Base-by-base conservation (phyloP, 176 grass and related monocot species). In the Eremochloa ophiuroides region DNA sequence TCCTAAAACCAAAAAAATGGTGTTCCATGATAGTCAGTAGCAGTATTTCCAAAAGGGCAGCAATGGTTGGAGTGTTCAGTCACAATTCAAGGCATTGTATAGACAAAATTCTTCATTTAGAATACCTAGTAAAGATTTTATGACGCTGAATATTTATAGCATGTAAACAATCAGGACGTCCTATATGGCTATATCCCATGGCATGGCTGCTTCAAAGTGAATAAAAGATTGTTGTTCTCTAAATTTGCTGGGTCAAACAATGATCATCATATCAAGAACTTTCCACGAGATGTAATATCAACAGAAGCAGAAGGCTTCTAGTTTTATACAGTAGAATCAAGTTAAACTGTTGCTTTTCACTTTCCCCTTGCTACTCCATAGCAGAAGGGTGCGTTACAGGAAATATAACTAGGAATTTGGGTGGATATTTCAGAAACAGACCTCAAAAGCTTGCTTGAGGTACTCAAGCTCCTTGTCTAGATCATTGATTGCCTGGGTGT, bases 391-490 rank as follows among this genome's bases (percentile, higher is more conserved):
- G 9, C 14, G 12, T 43, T 39, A 75, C 22, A 59, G 7, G 33
- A 58, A 27, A 39, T 39, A 13, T 28, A 41, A 60, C 1, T 60
- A 60, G 16, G 4, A 60, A 26, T 28, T 60, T 1, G 0, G 5
- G 53, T 16, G 12, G 38, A 26, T 25, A 31, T 30, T 8, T 65
- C 17, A 80, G 38, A 40, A 74, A 61, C 8, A 33, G 13, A 88
- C 86, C 86, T 88, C 86, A 47, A 88, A 84, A 74, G 74, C 81
- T 75, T 84, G 68, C 69, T 80, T 88, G 10, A 88, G 75, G 69
- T 50, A 69, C 48, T 88, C 81, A 14, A 78, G 76, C 34, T 78
- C 76, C 60, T 84, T 88, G n/a, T n/a, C n/a, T n/a, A n/a, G n/a
- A n/a, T n/a, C n/a, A n/a, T n/a, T n/a, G n/a, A n/a, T n/a, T n/a